Conservation (phyloP, 2,329 filamentous ascomycete genomes). For the Beauveria rudraprayagi region DNA sequence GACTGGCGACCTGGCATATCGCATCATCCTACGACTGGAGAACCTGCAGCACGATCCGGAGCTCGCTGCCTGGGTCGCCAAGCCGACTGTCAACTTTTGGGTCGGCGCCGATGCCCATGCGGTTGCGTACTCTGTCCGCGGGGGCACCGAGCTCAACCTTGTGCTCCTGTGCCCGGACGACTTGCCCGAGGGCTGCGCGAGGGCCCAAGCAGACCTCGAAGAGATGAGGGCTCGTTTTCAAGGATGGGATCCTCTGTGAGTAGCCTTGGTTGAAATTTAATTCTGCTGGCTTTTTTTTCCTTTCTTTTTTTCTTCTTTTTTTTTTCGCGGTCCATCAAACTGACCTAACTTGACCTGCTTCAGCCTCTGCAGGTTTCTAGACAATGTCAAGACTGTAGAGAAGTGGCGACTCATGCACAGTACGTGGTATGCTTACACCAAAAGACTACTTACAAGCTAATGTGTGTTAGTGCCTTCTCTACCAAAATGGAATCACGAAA, state of each 20-base stretch:
- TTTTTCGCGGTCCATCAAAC: not conserved
- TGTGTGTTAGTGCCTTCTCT: slow-evolving; percentile 24
- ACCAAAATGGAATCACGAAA: not conserved
- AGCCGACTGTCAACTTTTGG: slow-evolving; percentile 52
- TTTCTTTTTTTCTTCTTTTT: not conserved
- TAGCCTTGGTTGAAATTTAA: too few species aligned
- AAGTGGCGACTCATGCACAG: slow-evolving; percentile 62
- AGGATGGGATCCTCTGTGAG: slow-evolving; percentile 53
- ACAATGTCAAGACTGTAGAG: slow-evolving; percentile 37
- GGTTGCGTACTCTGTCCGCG: slow-evolving; percentile 54
- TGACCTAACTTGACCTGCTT: not conserved
- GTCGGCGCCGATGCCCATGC: slow-evolving; percentile 53
- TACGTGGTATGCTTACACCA: slow-evolving; percentile 16
- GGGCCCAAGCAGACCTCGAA: slow-evolving; percentile 43
- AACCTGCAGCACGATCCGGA: slow-evolving; percentile 40
- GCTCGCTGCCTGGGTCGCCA: slow-evolving; percentile 43
- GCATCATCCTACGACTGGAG: slow-evolving; percentile 47
- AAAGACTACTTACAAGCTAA: slow-evolving; percentile 14
- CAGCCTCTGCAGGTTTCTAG: slow-evolving; percentile 29
- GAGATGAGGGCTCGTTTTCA: slow-evolving; percentile 54
- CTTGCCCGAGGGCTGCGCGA: slow-evolving; percentile 44
- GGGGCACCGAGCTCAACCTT: slow-evolving; percentile 54
- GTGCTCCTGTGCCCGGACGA: slow-evolving; percentile 59
- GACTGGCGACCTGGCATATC: slow-evolving; percentile 58
- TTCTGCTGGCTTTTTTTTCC: too few species aligned